These are phyloP conservation scores for Tulasnella sp. DNA, from an alignment of 768 basidiomycete species.

Conservation along the genomic window DNA sequence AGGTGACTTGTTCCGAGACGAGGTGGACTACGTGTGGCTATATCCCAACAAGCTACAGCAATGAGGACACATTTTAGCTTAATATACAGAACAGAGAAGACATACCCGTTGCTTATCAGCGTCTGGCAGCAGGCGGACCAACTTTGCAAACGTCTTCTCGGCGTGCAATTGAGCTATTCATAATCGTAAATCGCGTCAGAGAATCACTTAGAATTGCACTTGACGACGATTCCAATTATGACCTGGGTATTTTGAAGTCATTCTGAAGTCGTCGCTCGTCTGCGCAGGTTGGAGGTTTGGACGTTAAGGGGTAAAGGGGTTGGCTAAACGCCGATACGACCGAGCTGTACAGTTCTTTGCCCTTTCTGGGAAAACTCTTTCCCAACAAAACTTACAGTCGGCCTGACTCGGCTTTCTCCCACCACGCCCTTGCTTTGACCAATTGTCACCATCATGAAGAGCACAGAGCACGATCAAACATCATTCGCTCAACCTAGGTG, in stretches of 20 bases:
- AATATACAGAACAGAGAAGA: background rate
- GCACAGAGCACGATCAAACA: background rate
- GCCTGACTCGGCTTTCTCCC: background rate
- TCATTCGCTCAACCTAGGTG: too few relatives aligned
- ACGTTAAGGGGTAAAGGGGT: background rate
- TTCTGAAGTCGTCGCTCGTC: background rate
- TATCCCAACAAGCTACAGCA: background rate
- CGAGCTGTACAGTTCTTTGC: background rate
- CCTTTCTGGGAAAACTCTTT: background rate
- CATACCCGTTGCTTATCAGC: slow-evolving; percentile 43
- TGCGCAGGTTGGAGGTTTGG: background rate
- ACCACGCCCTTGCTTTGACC: background rate
- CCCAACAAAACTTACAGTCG: background rate
- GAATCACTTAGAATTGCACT: too few relatives aligned
- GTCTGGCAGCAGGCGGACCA: slow-evolving; percentile 39
- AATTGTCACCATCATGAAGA: background rate
- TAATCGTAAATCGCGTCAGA: background rate
- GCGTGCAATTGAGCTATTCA: slow-evolving; percentile 17
- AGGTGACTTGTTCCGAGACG: slow-evolving; percentile 50
- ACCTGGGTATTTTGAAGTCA: background rate
- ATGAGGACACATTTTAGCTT: background rate
- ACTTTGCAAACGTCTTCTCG: slow-evolving; percentile 39
- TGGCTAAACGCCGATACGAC: background rate
- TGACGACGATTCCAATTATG: background rate
- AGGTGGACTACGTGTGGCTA: slow-evolving; percentile 63